Conservation (phyloP, 768 basidiomycete genomes). For the Peribolospora baueri region DNA sequence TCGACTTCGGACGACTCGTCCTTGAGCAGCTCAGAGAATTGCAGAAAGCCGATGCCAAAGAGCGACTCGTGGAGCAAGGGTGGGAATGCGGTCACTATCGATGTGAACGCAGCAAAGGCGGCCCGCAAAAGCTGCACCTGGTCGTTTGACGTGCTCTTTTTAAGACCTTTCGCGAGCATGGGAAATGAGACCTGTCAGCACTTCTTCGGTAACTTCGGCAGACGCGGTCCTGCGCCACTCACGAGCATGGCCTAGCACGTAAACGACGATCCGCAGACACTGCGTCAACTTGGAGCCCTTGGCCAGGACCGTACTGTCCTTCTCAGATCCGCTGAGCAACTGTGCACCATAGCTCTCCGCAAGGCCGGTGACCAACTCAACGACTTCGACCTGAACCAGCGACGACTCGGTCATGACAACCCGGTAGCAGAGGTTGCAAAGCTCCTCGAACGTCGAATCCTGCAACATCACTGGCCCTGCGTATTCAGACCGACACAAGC, state of each 20-base stretch:
- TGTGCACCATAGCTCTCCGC: slow-evolving; percentile 20
- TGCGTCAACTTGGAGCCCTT: slow-evolving; percentile 27
- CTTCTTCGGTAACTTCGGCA: neutral
- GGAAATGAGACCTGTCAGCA: neutral
- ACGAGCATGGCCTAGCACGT: slow-evolving; percentile 36
- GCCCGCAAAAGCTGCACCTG: slow-evolving; percentile 17
- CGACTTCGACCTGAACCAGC: slow-evolving; percentile 40
- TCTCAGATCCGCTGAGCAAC: neutral
- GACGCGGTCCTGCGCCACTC: too few species aligned
- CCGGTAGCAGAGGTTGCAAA: slow-evolving; percentile 64
- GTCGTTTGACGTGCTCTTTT: neutral
- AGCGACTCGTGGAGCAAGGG: slow-evolving; percentile 43
- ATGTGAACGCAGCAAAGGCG: slow-evolving; percentile 37
- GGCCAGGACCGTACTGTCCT: neutral
- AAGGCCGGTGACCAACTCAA: slow-evolving; percentile 41
- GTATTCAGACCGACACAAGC: slow-evolving; percentile 53
- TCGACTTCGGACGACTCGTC: slow-evolving; percentile 63
- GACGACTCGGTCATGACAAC: slow-evolving; percentile 70
- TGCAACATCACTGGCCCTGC: slow-evolving; percentile 59
- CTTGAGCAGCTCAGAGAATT: slow-evolving; percentile 42
- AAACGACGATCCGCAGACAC: slow-evolving; percentile 60
- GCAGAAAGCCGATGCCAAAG: slow-evolving; percentile 39
- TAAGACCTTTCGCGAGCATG: too few species aligned
- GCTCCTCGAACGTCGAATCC: slow-evolving; percentile 65
- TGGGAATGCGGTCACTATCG: slow-evolving; percentile 33